Base-by-base conservation (phyloP, 768 basidiomycete genomes). In the Auriscalpium vulgare region DNA sequence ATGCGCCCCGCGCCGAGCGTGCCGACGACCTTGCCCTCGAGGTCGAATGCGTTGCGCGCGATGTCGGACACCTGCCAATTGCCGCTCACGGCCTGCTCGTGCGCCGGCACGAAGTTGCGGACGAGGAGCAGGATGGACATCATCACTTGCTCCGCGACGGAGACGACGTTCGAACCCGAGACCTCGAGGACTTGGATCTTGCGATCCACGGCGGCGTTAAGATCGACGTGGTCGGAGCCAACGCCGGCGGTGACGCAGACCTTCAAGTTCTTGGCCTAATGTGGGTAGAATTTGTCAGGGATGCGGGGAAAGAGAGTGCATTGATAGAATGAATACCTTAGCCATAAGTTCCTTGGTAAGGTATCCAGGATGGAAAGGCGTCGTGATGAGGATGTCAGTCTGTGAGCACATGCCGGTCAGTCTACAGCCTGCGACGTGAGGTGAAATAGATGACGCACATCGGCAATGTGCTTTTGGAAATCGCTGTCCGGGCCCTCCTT, bases 231-330 rank as follows among this genome's bases (percentile, higher is more conserved):
- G 23, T 29, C 23, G 11, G 84, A 88, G 8, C 88, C 88, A 36
- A 91, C 88, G 68, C 88, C 88, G 59, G 88, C 90, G n/a, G 90
- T 93, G 61, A 91, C 78, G 64, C 85, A 86, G 51, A 91, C 69
- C 71, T 88, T 91, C 59, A 93, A 78, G 59, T 91, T 90, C 69
- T 84, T 84, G 23, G 90, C 88, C 79, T 88, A 14, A n/a, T n/a
- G n/a, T 21, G 8, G 10, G 17, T 29, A 29, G 5, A 29, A 29
- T 21, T 14, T 8, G 23, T 29, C 13, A 34, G 36, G 37, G 40
- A 23, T 14, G 43, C n/a, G 6, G 43, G 3, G 7, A 21, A 44
- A 4, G 13, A 21, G 36, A n/a, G 2, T 38, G 37, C 10, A 13
- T 8, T 9, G 17, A 37, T 2, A 29, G 23, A 5, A 29, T 29